Conservation (phyloP, 2,329 filamentous ascomycete genomes). For the Chaetomium olivaceum region DNA sequence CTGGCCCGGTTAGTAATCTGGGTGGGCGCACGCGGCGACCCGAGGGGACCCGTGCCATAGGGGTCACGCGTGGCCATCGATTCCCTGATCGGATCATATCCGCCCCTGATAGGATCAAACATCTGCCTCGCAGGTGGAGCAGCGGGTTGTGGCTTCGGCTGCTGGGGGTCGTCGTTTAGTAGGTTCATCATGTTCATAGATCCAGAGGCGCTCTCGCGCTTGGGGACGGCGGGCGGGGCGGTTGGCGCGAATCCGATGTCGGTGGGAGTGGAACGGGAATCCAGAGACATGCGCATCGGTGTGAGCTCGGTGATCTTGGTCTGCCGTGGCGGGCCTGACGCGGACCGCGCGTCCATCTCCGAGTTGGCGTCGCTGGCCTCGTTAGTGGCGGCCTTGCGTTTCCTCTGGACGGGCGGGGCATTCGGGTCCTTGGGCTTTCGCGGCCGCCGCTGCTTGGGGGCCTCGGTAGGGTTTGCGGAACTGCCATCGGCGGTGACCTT, state of each 20-base stretch:
- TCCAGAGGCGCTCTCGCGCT: slow-evolving; percentile 52
- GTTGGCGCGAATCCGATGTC: slow-evolving; percentile 44
- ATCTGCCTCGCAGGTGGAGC: slow-evolving; percentile 71
- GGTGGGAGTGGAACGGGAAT: slow-evolving; percentile 34
- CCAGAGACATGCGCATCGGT: slow-evolving; percentile 41
- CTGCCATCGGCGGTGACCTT: slow-evolving; percentile 40
- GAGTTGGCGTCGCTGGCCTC: slow-evolving; percentile 41
- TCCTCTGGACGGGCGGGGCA: slow-evolving; percentile 54
- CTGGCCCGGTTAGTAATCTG: slow-evolving; percentile 68
- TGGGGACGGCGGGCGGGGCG: slow-evolving; percentile 50
- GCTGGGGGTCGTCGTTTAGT: slow-evolving; percentile 55
- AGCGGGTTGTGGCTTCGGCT: slow-evolving; percentile 45
- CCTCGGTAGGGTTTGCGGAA: slow-evolving; percentile 43
- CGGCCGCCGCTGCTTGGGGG: slow-evolving; percentile 53
- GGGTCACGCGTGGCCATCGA: slow-evolving; percentile 59
- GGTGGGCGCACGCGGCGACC: slow-evolving; percentile 52
- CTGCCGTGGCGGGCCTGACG: slow-evolving; percentile 41
- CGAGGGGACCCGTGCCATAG: slow-evolving; percentile 47
- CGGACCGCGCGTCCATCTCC: slow-evolving; percentile 40
- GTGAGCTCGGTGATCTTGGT: slow-evolving; percentile 46
- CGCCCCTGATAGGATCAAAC: slow-evolving; percentile 88
- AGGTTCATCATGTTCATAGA: slow-evolving; percentile 57
- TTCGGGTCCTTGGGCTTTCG: slow-evolving; percentile 62
- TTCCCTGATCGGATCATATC: slow-evolving; percentile 64
- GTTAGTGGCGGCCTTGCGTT: slow-evolving; percentile 51